Conservation (phyloP, 192 early-diverging fungal species). For the Thamnidium elegans region DNA sequence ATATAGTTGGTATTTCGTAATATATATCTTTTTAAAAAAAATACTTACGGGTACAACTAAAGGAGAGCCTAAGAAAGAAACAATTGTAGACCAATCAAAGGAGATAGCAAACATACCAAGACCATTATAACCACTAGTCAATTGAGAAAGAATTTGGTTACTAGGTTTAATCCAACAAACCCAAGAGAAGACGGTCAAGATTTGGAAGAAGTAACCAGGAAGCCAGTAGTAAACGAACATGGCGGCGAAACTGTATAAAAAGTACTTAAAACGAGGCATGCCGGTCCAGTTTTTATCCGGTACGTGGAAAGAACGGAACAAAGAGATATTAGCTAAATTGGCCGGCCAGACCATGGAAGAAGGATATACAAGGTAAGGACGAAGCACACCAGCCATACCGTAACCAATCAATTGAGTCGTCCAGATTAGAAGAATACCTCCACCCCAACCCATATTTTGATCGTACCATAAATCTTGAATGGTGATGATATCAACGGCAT, state of each 20-base stretch:
- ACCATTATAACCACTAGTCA: conserved; percentile 46
- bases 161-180: conserved; percentile 50
- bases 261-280: conserved; percentile 55
- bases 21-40: not conserved
- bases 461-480: conserved; percentile 57
- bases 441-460: conserved; percentile 47
- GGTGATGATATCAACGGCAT: conserved; percentile 55
- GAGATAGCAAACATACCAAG: conserved; percentile 52
- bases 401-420: conserved; percentile 46
- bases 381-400: conserved; percentile 65
- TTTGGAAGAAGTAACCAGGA: conserved; percentile 52
- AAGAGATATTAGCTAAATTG: conserved; percentile 68
- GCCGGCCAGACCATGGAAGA: conserved; percentile 87
- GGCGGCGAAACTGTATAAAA: conserved; percentile 46
- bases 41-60: conserved; percentile 21
- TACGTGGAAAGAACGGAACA: conserved; percentile 74
- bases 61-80: conserved; percentile 40
- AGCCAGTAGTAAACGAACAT: conserved; percentile 59
- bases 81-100: conserved; percentile 57
- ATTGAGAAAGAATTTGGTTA: conserved; percentile 40
- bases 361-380: conserved; percentile 81
- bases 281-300: conserved; percentile 15
- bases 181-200: conserved; percentile 46
- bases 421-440: conserved; percentile 52
- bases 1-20: not conserved